A percentile compares a stretch with the other conserved stretches of the same genome.
These are phyloP conservation scores for Chlamydomonas schloesseri DNA, from an alignment of 139 green algal genomes.

Conservation along the genomic window DNA sequence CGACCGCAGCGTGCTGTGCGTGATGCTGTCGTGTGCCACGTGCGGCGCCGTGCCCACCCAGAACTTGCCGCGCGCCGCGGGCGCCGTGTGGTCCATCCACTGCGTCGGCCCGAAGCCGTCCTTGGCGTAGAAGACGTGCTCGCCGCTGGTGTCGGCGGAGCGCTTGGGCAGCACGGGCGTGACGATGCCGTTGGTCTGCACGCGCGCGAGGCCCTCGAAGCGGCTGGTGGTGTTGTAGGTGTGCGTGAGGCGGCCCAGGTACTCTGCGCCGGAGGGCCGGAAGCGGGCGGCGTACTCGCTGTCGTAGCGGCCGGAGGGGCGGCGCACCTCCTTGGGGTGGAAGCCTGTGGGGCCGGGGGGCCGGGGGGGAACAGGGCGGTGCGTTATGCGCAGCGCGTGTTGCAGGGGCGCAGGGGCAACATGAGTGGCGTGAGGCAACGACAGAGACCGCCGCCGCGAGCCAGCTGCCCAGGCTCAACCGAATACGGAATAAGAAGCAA, in stretches of 20 bases:
- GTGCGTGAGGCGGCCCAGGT: conserved; percentile 1
- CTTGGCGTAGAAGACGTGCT: conserved; percentile 31
- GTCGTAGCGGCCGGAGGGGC: neutral
- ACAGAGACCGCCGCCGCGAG: no score
- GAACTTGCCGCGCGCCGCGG: neutral
- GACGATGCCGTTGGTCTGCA: conserved; percentile 11
- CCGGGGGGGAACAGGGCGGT: no score
- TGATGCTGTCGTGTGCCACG: conserved; percentile 8
- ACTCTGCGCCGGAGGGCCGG: conserved; percentile 1
- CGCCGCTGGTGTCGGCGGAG: neutral
- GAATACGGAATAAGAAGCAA: no score
- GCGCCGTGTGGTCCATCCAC: conserved; percentile 22
- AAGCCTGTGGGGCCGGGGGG: neutral
- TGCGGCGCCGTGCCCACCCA: conserved; percentile 40
- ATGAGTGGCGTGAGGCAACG: no score
- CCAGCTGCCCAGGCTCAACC: no score
- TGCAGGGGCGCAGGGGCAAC: no score
- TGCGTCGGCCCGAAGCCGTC: conserved; percentile 8
- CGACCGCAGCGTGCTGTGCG: conserved; percentile 16
- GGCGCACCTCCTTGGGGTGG: conserved; percentile 14
- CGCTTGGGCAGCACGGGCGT: conserved; percentile 8
- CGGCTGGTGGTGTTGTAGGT: conserved; percentile 24
- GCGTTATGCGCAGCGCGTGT: no score
- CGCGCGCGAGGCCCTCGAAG: conserved; percentile 15
- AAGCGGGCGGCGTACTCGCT: conserved; percentile 19